Base-by-base conservation (phyloP, 2,329 filamentous ascomycete species). In the Sporothrix pseudoabietina region DNA sequence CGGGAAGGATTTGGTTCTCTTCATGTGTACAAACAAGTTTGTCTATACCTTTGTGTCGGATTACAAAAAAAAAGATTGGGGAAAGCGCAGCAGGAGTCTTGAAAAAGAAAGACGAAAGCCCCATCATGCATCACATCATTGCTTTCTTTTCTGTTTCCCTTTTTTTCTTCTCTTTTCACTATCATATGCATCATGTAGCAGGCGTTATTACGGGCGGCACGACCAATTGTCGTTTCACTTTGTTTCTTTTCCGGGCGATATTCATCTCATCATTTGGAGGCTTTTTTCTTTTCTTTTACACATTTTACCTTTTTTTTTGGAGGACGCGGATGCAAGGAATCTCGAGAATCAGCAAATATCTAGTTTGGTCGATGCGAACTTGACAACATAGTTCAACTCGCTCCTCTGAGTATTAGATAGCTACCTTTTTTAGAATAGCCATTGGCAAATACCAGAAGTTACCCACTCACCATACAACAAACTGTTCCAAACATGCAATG, bases 381-480 rank as follows among this genome's bases (percentile, higher is more conserved):
- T 77, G 80, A 81, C 78, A 76, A 78, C 22, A 22, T 30, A 78
- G 80, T 81, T 83, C 82, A 87, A 85, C 87, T 88, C 87, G 87
- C 87, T 89, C 87, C 89, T 54, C 87, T 89, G 87, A 81, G 87
- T 89, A 89, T 87, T 83, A 85, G 82, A 85, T 87, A 86, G 72
- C 69, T 74, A 54, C 39, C 65, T 75, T 83, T 79, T 82, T 78
- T 79, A 81, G 77, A 79, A 79, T 82, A 82, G 75, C 69, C 41
- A 55, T 69, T 79, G 77, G 79, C 76, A 87, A 89, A 89, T 89
- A 89, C 87, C 87, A 89, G 87, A 89, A 87, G 86, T 88, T 89
- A 89, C 87, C 87, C 87, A 87, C 87, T 88, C 85, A 87, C 72
- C 41, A 41, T 1, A 35, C 32, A 66, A 3, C 7, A 39, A 22